Base-by-base conservation (phyloP, 805 yeast species). In the Yarrowia yakushimensis region DNA sequence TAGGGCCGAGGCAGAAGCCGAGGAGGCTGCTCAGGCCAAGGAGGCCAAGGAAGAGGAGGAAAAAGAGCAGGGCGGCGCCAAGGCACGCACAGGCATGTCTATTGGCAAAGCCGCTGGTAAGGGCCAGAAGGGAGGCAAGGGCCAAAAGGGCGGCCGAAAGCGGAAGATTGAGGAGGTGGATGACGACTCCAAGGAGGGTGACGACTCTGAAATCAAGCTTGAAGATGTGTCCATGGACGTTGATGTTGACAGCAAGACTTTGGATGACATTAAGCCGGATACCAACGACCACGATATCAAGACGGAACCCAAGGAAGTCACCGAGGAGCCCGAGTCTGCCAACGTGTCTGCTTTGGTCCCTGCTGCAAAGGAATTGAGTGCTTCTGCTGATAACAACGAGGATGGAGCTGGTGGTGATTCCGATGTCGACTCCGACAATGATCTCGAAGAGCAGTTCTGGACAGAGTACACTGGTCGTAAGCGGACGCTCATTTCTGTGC, bases 381-480 rank as follows among this genome's bases (percentile, higher is more conserved):
- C 59, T 15, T 15, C 34, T 8, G n/a, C 10, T 5, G 37, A 15
- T 22, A n/a, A 36, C 1, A 8, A 17, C 11, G 64, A 34, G 12
- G 37, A 63, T 15, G 63, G 25, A 17, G 57, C 23, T 10, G 46
- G 37, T 4, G 63, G 43, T 6, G 63, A 63, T 12, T 74, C 72
- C 7, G 69, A 72, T 55, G 67, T 68, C 64, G 60, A 42, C 55
- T 67, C 66, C 6, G 69, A 66, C 17, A 54, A 82, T 63, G 96
- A 89, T 69, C 79, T 88, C 34, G 97, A 91, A 68, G 74, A 85
- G 48, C 87, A 87, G 60, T 83, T 89, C 0, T 92, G 97, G 97
- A 86, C 87, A 67, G 82, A 82, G n/a, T 74, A 86, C 39, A 90
- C 94, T 0, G 88, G 96, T 0, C 86, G 86, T 65, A 81, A 87